phyloP scores from a whole-genome alignment of 192 early-diverging fungal genomes.

The Dispira simplex region DNA sequence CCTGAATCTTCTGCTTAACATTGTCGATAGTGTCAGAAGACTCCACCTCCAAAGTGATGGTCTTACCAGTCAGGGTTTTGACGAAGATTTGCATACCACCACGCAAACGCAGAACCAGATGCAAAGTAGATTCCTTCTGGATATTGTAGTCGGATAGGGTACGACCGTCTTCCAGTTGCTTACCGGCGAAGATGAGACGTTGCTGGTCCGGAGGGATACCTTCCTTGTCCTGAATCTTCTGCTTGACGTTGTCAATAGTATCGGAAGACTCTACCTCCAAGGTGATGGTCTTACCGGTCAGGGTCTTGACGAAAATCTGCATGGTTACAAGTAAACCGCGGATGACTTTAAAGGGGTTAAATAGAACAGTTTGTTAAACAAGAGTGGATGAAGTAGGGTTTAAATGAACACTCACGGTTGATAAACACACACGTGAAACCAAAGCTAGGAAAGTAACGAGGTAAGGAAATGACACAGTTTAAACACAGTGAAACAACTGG shows the following conservation, averaged over 20 bases:
- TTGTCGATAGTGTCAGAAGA: slow-evolving; percentile 62
- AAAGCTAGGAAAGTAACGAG: too few species aligned
- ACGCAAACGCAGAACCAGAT: slow-evolving; percentile 92
- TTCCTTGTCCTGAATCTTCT: slow-evolving; percentile 97
- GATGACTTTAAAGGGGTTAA: neutral
- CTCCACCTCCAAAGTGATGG: slow-evolving; percentile 86
- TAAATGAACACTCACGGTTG: too few species aligned
- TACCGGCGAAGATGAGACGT: slow-evolving; percentile 98
- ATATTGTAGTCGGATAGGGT: slow-evolving; percentile 99
- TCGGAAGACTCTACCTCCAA: slow-evolving; percentile 87
- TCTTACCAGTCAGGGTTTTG: slow-evolving; percentile 88
- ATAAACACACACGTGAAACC: too few species aligned
- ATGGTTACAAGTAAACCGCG: slow-evolving; percentile 17
- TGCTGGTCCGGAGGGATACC: slow-evolving; percentile 99
- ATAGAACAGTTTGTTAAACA: neutral
- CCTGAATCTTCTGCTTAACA: slow-evolving; percentile 74
- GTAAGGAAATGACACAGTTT: too few species aligned
- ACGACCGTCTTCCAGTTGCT: slow-evolving; percentile 99
- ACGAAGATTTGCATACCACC: slow-evolving; percentile 29
- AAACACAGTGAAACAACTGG: too few species aligned
- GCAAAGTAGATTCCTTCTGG: slow-evolving; percentile 98
- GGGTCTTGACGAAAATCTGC: slow-evolving; percentile 82
- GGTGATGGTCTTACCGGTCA: slow-evolving; percentile 75
- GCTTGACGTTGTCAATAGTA: slow-evolving; percentile 84
- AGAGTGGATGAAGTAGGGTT: neutral